Evolutionary conservation across 768 basidiomycete species (phyloP).

Genomic region (Xerocomus potaroensis): DNA sequence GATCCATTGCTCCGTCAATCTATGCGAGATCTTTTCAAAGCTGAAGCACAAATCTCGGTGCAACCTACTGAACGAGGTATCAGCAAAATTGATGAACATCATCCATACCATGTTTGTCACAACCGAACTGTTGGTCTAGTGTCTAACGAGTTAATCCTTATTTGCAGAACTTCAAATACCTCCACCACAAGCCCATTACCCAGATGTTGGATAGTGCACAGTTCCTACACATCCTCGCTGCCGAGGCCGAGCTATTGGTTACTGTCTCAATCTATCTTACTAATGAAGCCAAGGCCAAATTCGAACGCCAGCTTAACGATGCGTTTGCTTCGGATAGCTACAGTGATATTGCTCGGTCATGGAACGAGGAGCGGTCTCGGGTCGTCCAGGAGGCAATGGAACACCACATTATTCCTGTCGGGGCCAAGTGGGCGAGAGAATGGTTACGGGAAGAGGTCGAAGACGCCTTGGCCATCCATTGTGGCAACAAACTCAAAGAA

Average conservation of each 20-base stretch:
- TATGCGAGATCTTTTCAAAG: constrained; percentile 71
- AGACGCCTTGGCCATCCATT: constrained; percentile 68
- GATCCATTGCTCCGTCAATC: constrained; percentile 83
- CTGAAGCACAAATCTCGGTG: constrained; percentile 71
- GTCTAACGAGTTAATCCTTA: constrained; percentile 4
- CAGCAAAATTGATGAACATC: constrained; percentile 68
- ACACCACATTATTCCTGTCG: constrained; percentile 78
- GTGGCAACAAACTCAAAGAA: constrained; percentile 62
- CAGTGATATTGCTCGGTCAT: constrained; percentile 79
- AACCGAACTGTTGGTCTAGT: not conserved
- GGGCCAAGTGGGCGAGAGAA: constrained; percentile 85
- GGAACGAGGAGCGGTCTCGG: constrained; percentile 83
- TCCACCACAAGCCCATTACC: constrained; percentile 68
- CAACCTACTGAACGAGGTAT: constrained; percentile 85
- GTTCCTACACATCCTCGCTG: constrained; percentile 86
- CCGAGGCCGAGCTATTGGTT: constrained; percentile 86
- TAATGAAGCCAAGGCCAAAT: constrained; percentile 53
- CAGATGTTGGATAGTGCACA: constrained; percentile 71
- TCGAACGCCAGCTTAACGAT: constrained; percentile 72
- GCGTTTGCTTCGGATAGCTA: constrained; percentile 84
- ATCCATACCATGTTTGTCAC: constrained; percentile 62
- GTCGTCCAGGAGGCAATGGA: constrained; percentile 78
- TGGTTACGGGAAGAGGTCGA: constrained; percentile 89
- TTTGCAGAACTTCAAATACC: constrained; percentile 89
- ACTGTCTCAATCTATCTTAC: constrained; percentile 69